A percentile compares a stretch with the other conserved stretches of the same genome.
phyloP scores from a whole-genome alignment of 2,329 filamentous ascomycete genomes.

The Epichloe coenophiala region DNA sequence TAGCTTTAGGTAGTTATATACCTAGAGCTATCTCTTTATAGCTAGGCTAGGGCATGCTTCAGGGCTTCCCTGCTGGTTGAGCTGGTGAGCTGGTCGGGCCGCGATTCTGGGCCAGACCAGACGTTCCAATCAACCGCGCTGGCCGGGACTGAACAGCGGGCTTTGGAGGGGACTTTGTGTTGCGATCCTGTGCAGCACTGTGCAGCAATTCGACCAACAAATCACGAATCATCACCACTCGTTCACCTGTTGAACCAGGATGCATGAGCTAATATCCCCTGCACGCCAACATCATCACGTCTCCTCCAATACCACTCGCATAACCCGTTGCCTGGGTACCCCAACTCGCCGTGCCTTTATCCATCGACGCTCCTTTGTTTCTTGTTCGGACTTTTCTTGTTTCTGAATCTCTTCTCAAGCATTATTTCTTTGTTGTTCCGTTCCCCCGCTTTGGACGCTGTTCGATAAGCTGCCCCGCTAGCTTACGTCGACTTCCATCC shows the following conservation, averaged over 20 bases:
- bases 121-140: neutral
- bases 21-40: no score
- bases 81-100: neutral
- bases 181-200: no score
- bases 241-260: no score
- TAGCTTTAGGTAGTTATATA: no score
- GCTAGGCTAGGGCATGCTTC: no score
- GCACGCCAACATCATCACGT: neutral
- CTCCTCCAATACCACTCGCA: neutral
- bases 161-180: no score
- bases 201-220: no score
- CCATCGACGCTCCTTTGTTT: neutral
- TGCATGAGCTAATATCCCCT: neutral
- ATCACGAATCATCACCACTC: no score
- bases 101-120: neutral
- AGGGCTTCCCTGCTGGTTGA: no score
- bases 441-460: neutral
- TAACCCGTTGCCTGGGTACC: neutral
- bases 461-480: neutral
- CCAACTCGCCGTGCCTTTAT: neutral
- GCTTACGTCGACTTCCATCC: neutral
- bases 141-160: neutral
- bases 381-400: neutral
- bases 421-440: neutral
- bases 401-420: neutral